phyloP scores from a whole-genome alignment of 257 asterid species.

The Euphrasia confusa region DNA sequence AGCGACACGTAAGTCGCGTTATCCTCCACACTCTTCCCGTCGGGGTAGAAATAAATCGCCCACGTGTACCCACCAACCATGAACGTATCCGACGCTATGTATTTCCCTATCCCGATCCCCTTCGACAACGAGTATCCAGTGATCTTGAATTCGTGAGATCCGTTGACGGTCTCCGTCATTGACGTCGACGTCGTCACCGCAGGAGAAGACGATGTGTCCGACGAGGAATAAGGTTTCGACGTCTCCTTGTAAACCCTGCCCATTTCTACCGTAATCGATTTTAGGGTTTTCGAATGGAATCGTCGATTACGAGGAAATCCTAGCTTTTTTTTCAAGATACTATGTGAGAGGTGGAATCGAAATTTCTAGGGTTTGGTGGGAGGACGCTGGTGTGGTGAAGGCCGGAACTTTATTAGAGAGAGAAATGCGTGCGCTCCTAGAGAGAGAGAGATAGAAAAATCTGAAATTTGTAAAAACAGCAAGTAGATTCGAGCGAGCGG shows the following conservation, averaged over 20 bases:
- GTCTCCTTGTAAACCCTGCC: conserved; percentile 5
- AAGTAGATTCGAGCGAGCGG: not conserved
- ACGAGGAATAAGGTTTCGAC: not conserved
- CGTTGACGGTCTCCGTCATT: conserved; percentile 1
- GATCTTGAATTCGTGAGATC: conserved; percentile 2
- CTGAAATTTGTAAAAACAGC: too few relatives aligned
- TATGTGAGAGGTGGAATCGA: not conserved
- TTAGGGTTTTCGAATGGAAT: not conserved
- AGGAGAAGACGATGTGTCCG: not conserved
- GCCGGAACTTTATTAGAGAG: not conserved
- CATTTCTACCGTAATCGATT: not conserved
- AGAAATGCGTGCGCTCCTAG: not conserved
- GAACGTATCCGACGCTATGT: not conserved
- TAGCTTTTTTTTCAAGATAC: not conserved
- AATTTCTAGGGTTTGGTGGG: conserved; percentile 2
- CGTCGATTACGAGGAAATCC: not conserved
- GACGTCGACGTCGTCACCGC: conserved; percentile 9
- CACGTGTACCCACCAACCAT: conserved; percentile 3
- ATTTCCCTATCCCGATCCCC: not conserved
- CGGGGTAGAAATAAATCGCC: conserved; percentile 8
- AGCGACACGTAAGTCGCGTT: not conserved
- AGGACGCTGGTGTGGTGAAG: not conserved
- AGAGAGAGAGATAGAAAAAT: not conserved
- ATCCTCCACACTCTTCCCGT: not conserved
- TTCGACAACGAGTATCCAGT: not conserved